Percentiles rank a stretch among this genome's conserved stretches.
Evolutionary conservation across 352 stramenopile genomes (phyloP).

Genomic region (Albugo laibachii): DNA sequence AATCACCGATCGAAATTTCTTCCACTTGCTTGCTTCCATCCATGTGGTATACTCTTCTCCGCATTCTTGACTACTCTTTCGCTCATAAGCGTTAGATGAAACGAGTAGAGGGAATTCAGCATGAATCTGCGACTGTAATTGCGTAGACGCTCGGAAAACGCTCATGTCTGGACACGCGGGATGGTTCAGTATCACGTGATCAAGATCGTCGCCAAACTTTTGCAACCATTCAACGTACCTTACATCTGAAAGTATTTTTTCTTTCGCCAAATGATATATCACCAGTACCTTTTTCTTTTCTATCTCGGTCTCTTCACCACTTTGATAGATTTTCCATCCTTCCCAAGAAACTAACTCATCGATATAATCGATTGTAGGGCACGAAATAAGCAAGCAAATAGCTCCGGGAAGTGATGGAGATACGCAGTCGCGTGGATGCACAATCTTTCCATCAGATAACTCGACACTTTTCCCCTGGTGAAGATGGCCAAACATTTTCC

Average conservation of each 20-base stretch:
- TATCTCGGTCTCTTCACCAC: not conserved
- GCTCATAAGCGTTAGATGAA: conserved; percentile 12
- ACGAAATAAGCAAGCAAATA: conserved; percentile 31
- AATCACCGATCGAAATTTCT: conserved; percentile 5
- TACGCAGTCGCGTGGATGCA: conserved; percentile 49
- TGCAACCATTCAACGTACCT: conserved; percentile 37
- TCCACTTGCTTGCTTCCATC: conserved; percentile 9
- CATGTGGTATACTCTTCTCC: not conserved
- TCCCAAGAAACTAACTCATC: conserved; percentile 19
- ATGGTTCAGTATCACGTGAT: conserved; percentile 41
- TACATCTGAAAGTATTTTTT: conserved; percentile 25
- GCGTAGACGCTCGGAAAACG: conserved; percentile 46
- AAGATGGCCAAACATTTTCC: conserved; percentile 52
- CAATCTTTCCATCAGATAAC: conserved; percentile 31
- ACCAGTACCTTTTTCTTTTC: conserved; percentile 28
- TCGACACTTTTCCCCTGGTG: conserved; percentile 64
- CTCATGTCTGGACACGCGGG: conserved; percentile 31
- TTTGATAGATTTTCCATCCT: conserved; percentile 1
- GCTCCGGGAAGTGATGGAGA: conserved; percentile 30
- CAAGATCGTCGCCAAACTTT: conserved; percentile 27
- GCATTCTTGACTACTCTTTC: not conserved
- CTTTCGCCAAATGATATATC: conserved; percentile 32
- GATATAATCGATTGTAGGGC: conserved; percentile 36
- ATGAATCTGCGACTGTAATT: conserved; percentile 50
- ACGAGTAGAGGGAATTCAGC: conserved; percentile 36